Evolutionary conservation across 805 yeast genomes (phyloP).

Genomic region (Hermanozyma aechmeae): DNA sequence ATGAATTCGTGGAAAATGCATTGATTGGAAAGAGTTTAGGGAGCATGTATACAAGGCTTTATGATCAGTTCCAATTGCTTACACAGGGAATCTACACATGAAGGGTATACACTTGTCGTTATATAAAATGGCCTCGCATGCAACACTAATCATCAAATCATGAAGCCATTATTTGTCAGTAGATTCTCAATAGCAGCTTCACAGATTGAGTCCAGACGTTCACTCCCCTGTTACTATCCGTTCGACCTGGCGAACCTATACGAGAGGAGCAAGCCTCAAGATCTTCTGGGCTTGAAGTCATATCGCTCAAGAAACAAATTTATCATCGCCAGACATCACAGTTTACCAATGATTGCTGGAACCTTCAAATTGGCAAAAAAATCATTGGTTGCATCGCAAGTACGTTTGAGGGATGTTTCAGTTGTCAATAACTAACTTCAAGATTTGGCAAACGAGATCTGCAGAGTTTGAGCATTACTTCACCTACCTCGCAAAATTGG

Average conservation of each 20-base stretch:
- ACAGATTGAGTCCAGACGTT: not conserved
- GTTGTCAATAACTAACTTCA: not conserved
- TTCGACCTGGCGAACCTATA: slow-evolving; percentile 1
- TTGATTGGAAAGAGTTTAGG: slow-evolving; percentile 78
- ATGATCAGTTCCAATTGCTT: slow-evolving; percentile 89
- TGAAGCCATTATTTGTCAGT: not conserved
- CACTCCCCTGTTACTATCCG: not conserved
- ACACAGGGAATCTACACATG: slow-evolving; percentile 90
- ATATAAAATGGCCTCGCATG: not conserved
- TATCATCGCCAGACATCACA: slow-evolving; percentile 3
- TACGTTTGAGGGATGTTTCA: not conserved
- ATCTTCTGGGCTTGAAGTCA: slow-evolving; percentile 1
- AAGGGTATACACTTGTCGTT: slow-evolving; percentile 1
- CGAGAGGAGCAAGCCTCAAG: not conserved
- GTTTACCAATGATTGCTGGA: slow-evolving; percentile 1
- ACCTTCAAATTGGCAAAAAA: not conserved
- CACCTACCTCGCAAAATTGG: slow-evolving; percentile 1
- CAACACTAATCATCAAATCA: too few species aligned
- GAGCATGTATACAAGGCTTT: slow-evolving; percentile 81
- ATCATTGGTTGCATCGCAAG: slow-evolving; percentile 1
- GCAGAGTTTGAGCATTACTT: slow-evolving; percentile 1
- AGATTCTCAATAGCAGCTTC: not conserved
- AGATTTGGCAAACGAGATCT: slow-evolving; percentile 2
- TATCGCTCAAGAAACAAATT: slow-evolving; percentile 3
- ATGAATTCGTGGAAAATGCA: slow-evolving; percentile 65